Evolutionary conservation across 768 basidiomycete genomes (phyloP).

Genomic region (Scleroderma bovista): DNA sequence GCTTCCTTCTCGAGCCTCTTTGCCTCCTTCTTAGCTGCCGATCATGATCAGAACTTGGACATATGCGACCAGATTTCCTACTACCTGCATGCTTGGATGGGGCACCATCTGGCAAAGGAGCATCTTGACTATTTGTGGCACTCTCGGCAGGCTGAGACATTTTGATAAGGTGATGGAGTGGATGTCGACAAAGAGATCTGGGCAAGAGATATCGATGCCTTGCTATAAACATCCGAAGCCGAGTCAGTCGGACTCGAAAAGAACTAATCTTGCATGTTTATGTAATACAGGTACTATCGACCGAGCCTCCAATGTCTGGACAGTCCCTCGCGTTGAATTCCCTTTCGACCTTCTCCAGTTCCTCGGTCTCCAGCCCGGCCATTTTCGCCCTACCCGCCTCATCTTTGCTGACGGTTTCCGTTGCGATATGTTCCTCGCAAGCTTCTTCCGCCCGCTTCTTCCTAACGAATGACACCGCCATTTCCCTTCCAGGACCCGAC

Average conservation of each 20-base stretch:
- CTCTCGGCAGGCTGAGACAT: conserved; percentile 9
- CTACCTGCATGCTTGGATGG: conserved; percentile 41
- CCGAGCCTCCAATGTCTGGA: background rate
- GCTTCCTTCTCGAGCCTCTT: conserved; percentile 77
- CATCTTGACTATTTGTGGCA: background rate
- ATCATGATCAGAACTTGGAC: background rate
- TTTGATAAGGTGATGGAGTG: background rate
- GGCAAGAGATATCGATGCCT: conserved; percentile 16
- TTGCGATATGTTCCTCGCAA: conserved; percentile 42
- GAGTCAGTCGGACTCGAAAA: conserved; percentile 10
- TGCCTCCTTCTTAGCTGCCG: conserved; percentile 76
- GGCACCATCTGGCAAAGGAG: conserved; percentile 2
- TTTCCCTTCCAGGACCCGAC: conserved; percentile 30
- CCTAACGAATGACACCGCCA: conserved; percentile 45
- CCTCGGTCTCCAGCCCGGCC: conserved; percentile 28
- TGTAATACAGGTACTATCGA: background rate
- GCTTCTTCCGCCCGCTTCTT: conserved; percentile 47
- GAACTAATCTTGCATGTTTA: background rate
- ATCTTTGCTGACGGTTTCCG: conserved; percentile 36
- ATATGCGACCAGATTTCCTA: conserved; percentile 6
- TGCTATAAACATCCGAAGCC: conserved; percentile 14
- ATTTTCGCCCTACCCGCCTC: conserved; percentile 39
- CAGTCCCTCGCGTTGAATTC: conserved; percentile 33
- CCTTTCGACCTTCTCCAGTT: conserved; percentile 28
- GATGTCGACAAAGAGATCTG: background rate